Base-by-base conservation (phyloP, 2,329 filamentous ascomycete genomes). In the Biscogniauxia mediterranea region DNA sequence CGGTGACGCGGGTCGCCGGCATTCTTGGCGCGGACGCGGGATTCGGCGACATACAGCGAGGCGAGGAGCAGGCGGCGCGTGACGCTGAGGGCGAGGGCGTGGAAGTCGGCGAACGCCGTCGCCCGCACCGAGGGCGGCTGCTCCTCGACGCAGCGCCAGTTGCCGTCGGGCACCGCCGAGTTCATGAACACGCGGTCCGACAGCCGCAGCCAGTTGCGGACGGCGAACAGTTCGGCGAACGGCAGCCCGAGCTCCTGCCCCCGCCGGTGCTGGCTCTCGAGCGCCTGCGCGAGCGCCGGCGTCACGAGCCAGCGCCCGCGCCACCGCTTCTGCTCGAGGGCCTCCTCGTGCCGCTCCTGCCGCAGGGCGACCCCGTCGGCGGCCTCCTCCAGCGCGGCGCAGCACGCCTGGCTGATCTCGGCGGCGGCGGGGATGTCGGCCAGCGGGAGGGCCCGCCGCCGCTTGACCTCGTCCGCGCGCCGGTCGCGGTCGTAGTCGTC, bases 171-270 rank as follows among this genome's bases (percentile, higher is more conserved):
- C 51, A 83, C 78, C 1, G 79, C 73, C 13, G 82, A 81, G 62
- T 93, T 94, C 91, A 96, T 94, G 72, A 94, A 95, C 1, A 93
- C 68, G 1, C 80, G 79, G 53, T 84, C 80, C 0, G 90, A 88
- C 3, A 95, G 78, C 5, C 76, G 74, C 3, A 93, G 75, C 85
- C 89, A 92, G 9, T 76, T 80, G 2, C 77, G 74, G 2, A 88
- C 70, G 52, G 83, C 77, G 53, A 95, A 85, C 0, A 94, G 71
- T 19, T 79, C 74, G 1, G 83, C 77, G 55, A 85, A 84, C 1
- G 80, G 79, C 17, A 84, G 71, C 1, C 78, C 69, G 19, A 23
- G 28, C 2, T 62, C 21, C 5, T 66, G 60, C 3, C 58, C 49
- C 13, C 58, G 50, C 13, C 61, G 58, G 23, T 65, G 69, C 38